Percentiles rank a stretch among this genome's conserved stretches.
phyloP scores from a whole-genome alignment of 177 flowering plant genomes.

The Tripterygium wilfordii region DNA sequence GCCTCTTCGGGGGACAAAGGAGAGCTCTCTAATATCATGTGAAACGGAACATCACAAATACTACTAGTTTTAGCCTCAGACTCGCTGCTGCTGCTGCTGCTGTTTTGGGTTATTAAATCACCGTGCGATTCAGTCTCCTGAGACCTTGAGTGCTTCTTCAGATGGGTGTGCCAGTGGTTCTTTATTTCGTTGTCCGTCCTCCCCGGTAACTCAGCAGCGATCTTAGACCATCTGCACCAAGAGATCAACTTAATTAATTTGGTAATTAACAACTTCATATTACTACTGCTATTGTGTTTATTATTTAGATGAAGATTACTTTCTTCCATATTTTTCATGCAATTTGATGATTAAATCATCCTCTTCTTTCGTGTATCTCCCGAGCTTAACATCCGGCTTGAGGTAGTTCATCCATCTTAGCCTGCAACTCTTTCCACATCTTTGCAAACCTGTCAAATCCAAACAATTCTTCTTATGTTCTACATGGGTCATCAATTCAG shows the following conservation, averaged over 20 bases:
- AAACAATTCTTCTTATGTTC: too few relatives aligned
- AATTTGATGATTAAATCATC: constrained; percentile 17
- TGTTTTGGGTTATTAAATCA: not conserved
- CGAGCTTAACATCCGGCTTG: constrained; percentile 18
- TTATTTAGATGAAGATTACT: constrained; percentile 7
- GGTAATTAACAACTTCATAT: not conserved
- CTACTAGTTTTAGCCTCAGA: not conserved
- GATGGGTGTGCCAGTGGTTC: constrained; percentile 30
- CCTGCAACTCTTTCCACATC: constrained; percentile 33
- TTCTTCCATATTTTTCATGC: constrained; percentile 19
- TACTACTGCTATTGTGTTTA: too few relatives aligned
- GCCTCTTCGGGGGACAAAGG: constrained; percentile 9
- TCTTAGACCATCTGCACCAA: constrained; percentile 18
- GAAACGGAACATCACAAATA: not conserved
- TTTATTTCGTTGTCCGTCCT: constrained; percentile 34
- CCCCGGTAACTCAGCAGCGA: constrained; percentile 21
- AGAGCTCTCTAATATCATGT: constrained; percentile 12
- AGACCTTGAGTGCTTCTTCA: constrained; percentile 21
- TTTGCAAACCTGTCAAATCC: constrained; percentile 11
- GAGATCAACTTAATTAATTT: not conserved
- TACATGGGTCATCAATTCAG: too few relatives aligned
- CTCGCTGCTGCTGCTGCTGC: not conserved
- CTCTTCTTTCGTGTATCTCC: constrained; percentile 20
- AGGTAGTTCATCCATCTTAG: constrained; percentile 26
- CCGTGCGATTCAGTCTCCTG: too few relatives aligned